These are phyloP conservation scores for Ceratobasidium sp. DNA, from an alignment of 1,284 basidiomycete genomes.

Conservation along the genomic window DNA sequence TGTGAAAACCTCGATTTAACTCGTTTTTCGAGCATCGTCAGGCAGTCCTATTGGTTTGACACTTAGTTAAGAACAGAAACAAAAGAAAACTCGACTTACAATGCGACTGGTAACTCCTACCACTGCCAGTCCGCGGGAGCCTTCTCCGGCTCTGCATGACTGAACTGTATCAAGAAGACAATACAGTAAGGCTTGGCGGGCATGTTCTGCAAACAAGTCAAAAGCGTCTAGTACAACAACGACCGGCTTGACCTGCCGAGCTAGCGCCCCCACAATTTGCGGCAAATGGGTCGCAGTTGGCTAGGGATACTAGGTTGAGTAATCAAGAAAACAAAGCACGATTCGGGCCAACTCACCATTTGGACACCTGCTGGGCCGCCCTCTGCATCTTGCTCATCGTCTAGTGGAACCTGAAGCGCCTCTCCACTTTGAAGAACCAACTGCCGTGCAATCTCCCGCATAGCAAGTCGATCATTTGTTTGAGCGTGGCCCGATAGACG, in stretches of 20 bases:
- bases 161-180: constrained; percentile 89
- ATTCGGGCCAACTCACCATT: constrained; percentile 33
- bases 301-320: constrained; percentile 5
- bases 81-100: constrained; percentile 53
- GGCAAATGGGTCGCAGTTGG: constrained; percentile 84
- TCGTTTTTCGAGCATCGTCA: constrained; percentile 91
- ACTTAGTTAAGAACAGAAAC: background rate
- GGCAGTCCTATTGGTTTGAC: constrained; percentile 70
- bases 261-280: constrained; percentile 81
- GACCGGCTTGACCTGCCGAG: constrained; percentile 81
- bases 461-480: constrained; percentile 86
- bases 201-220: constrained; percentile 90
- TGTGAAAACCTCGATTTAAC: constrained; percentile 97
- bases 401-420: constrained; percentile 52
- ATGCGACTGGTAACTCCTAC: constrained; percentile 86
- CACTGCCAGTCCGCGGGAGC: constrained; percentile 80
- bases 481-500: constrained; percentile 89
- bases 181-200: constrained; percentile 89
- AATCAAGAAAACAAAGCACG: background rate
- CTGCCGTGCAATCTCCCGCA: constrained; percentile 91
- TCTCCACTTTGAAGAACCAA: constrained; percentile 76
- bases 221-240: constrained; percentile 90
- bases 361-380: constrained; percentile 46
- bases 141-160: constrained; percentile 65
- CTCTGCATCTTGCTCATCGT: constrained; percentile 58